Evolutionary conservation across 768 basidiomycete species (phyloP).

Genomic region (Mycena polygramma): DNA sequence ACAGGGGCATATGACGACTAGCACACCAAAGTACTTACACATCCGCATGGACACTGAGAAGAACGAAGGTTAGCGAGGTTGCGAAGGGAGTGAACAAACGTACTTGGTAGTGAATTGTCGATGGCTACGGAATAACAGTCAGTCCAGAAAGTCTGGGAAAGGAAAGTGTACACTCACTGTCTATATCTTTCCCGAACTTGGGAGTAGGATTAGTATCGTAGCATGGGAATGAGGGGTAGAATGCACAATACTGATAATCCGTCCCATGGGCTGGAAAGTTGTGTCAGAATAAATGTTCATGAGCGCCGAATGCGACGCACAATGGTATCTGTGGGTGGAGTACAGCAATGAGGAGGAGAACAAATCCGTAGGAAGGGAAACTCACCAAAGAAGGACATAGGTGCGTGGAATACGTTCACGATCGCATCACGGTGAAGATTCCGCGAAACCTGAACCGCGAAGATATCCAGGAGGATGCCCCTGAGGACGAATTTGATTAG

Average conservation of each 20-base stretch:
- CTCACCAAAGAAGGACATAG: slow-evolving; percentile 84
- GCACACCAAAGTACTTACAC: slow-evolving; percentile 52
- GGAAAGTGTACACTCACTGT: slow-evolving; percentile 54
- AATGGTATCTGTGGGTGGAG: slow-evolving; percentile 24
- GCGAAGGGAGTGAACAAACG: slow-evolving; percentile 29
- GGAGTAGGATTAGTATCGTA: background rate
- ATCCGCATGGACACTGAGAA: slow-evolving; percentile 67
- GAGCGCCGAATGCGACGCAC: background rate
- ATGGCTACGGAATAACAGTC: slow-evolving; percentile 53
- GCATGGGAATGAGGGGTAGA: background rate
- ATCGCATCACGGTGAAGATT: slow-evolving; percentile 72
- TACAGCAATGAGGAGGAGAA: slow-evolving; percentile 51
- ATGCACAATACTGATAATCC: slow-evolving; percentile 62
- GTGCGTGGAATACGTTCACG: slow-evolving; percentile 72
- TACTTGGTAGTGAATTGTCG: slow-evolving; percentile 71
- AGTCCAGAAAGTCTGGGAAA: background rate
- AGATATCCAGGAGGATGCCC: slow-evolving; percentile 66
- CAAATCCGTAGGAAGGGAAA: background rate
- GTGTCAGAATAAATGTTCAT: background rate
- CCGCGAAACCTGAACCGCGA: slow-evolving; percentile 70
- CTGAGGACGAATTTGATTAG: slow-evolving; percentile 42
- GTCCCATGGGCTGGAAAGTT: slow-evolving; percentile 64
- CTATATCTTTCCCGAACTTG: slow-evolving; percentile 74
- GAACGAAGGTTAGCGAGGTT: background rate
- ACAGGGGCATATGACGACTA: background rate